Percentiles rank a stretch among this genome's conserved stretches.
phyloP scores from a whole-genome alignment of 768 basidiomycete genomes.

The Candolleomyces aberdarensis region DNA sequence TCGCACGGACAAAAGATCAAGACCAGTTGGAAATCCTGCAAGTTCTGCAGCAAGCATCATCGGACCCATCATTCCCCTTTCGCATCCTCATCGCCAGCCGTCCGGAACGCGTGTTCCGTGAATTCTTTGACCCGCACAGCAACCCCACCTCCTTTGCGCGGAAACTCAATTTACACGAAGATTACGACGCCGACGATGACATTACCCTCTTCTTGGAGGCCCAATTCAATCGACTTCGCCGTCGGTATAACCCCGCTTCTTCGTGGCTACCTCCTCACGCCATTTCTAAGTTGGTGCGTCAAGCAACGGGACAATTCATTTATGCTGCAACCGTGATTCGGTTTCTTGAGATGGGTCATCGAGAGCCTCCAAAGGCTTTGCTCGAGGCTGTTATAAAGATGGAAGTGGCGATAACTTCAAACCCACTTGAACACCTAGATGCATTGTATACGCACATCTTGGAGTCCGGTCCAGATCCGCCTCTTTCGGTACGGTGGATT shows the following conservation, averaged over 20 bases:
- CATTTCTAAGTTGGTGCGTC: not conserved
- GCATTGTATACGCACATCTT: too few relatives aligned
- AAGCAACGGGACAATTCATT: not conserved
- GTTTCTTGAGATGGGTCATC: not conserved
- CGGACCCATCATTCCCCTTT: not conserved
- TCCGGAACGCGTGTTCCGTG: not conserved
- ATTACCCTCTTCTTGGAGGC: not conserved
- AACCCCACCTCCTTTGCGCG: not conserved
- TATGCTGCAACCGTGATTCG: not conserved
- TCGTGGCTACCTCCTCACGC: not conserved
- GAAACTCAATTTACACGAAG: not conserved
- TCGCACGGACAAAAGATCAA: not conserved
- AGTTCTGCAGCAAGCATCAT: not conserved
- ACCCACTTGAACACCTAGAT: not conserved
- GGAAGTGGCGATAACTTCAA: not conserved
- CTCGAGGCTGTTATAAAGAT: not conserved
- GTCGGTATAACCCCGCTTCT: not conserved
- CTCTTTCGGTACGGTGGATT: not conserved
- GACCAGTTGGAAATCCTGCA: not conserved
- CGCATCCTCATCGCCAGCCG: not conserved
- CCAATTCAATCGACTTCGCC: not conserved
- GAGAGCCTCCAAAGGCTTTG: not conserved
- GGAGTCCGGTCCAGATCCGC: too few relatives aligned
- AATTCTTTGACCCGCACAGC: not conserved
- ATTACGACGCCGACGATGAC: not conserved